Conservation (phyloP, 2,329 filamentous ascomycete species). For the Cladophialophora chaetospira region DNA sequence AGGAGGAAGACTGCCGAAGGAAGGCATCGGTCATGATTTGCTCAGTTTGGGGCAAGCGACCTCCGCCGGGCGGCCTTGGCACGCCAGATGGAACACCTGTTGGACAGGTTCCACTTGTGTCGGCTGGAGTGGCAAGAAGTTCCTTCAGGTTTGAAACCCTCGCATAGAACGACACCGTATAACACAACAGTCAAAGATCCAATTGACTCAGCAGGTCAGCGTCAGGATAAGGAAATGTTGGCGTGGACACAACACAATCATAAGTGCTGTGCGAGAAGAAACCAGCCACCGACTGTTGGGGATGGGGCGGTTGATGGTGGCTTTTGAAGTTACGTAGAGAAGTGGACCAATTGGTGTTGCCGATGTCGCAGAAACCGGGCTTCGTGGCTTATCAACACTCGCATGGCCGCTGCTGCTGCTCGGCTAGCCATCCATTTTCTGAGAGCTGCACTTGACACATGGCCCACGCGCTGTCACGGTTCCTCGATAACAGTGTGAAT, state of each 20-base stretch:
- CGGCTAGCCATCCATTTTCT: constrained; percentile 13
- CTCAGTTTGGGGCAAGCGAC: constrained; percentile 13
- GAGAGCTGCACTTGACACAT: not conserved
- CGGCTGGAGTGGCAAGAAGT: constrained; percentile 2
- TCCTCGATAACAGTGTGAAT: not conserved
- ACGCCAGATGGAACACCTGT: not conserved
- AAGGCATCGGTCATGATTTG: constrained; percentile 12
- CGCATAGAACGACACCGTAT: not conserved
- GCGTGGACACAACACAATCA: not conserved
- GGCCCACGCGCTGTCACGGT: constrained; percentile 7
- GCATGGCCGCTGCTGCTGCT: constrained; percentile 6
- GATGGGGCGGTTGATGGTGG: constrained; percentile 1
- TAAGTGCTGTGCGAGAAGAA: too few species aligned
- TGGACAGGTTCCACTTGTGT: constrained; percentile 14
- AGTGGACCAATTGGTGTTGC: not conserved
- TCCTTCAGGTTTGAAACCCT: not conserved
- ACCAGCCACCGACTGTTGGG: not conserved
- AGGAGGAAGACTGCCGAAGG: not conserved
- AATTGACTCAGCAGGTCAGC: not conserved
- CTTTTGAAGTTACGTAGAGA: not conserved
- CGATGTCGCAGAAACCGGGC: constrained; percentile 6
- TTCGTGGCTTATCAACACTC: constrained; percentile 1
- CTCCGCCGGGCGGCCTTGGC: not conserved
- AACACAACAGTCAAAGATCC: not conserved
- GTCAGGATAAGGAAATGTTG: not conserved